Evolutionary conservation across 1,139 yeast genomes (phyloP), one percentile per base, ranked within the genome.

Genomic region (Yamadazyma membranifaciens): DNA sequence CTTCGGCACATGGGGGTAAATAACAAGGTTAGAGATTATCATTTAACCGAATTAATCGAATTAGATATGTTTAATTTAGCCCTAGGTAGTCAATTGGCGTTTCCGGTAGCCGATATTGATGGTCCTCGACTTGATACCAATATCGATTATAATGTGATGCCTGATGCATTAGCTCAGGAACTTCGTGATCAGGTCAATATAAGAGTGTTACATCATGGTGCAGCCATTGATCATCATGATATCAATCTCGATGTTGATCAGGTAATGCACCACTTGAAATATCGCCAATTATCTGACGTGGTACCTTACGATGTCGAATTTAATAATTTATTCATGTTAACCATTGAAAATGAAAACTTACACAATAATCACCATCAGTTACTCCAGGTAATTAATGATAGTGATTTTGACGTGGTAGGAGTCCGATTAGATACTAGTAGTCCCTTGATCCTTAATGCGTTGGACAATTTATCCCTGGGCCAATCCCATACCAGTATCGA

Each of bases 251-350:
- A 25, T 9, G 14, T 16, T 6, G 22, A 24, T 9, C 26, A 28
- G 9, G 33, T 35, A 10, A 4, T 14, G 10, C 6, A 27, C 5
- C 14, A 26, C 10, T 13, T 35, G 4, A 15, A 36, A 9, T 20
- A 12, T 13, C n/a, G 14, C 10, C 13, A n/a, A 4, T n/a, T 31
- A 14, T 4, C 13, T 6, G 54, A 50, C 3, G 41, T 52, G 1
- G 53, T 66, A 15, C 72, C 74, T 6, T 67, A 52, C 42, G 72
- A 68, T 37, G 37, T 69, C 10, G 43, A 44, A n/a, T 69, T 55
- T 46, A 52, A 57, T 27, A 56, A 54, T 16, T 59, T 53, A 34
- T 52, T 50, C 39, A 37, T 69, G 16, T 49, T 70, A n/a, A 60
- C 71, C 3, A 57, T 69, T 3, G 72, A 66, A 43, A 45, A 49